These are phyloP conservation scores for Pseudocercospora crystallina DNA, from an alignment of 2,329 filamentous ascomycete genomes.

Conservation along the genomic window DNA sequence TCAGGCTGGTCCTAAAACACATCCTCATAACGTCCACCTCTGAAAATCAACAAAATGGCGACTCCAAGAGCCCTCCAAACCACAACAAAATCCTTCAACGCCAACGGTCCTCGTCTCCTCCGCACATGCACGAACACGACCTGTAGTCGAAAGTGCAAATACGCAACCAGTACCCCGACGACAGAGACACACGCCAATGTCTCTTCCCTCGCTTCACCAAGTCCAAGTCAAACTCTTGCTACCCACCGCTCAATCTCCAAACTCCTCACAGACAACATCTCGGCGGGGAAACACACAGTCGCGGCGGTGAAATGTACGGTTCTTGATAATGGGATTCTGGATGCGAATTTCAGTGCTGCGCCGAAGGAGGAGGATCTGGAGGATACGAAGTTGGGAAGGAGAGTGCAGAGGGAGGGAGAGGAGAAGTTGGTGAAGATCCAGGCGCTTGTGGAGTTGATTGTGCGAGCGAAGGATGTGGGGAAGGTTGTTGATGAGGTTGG, in stretches of 20 bases:
- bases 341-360: neutral
- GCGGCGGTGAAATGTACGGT: conserved; percentile 8
- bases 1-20: too few species aligned
- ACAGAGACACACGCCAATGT: too few species aligned
- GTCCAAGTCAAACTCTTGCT: too few species aligned
- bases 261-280: neutral
- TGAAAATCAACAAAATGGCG: too few species aligned
- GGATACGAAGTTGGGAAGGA: conserved; percentile 2
- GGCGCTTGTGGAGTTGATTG: conserved; percentile 8
- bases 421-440: conserved; percentile 7
- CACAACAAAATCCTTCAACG: too few species aligned
- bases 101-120: too few species aligned
- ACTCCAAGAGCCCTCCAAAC: too few species aligned
- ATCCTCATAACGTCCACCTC: too few species aligned
- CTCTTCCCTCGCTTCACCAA: too few species aligned
- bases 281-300: conserved; percentile 3
- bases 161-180: too few species aligned
- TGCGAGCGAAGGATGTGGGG: conserved; percentile 5
- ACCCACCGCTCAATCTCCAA: neutral
- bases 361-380: neutral
- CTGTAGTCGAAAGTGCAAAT: too few species aligned
- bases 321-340: neutral
- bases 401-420: neutral
- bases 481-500: neutral
- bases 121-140: too few species aligned